Conservation (phyloP, 495 filamentous ascomycete genomes). For the Aspergillus ostianus region DNA sequence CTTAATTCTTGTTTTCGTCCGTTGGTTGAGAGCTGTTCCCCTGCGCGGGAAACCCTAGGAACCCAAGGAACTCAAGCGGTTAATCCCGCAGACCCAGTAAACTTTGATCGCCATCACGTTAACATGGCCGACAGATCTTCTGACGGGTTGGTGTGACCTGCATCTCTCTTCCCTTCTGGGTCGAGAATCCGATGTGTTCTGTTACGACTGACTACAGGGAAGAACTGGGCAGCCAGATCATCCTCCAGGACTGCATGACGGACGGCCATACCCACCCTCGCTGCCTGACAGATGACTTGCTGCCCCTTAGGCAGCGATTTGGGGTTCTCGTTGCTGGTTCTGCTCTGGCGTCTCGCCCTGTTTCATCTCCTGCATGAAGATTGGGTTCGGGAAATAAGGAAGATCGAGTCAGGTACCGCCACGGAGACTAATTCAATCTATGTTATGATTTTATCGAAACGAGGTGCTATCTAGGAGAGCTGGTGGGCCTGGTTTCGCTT, state of each 20-base stretch:
- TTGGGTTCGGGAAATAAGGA: not conserved
- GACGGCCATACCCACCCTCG: not conserved
- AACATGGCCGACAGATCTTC: not conserved
- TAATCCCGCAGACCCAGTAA: slow-evolving; percentile 14
- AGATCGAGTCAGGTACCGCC: not conserved
- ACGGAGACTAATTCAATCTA: not conserved
- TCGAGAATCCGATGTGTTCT: not conserved
- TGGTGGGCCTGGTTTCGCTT: not conserved
- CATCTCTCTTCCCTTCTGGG: not conserved
- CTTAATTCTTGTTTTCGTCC: not conserved
- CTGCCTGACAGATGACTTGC: not conserved
- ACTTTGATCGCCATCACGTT: not conserved
- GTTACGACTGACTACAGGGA: too few relatives aligned
- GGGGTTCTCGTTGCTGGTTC: too few relatives aligned
- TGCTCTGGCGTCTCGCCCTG: not conserved
- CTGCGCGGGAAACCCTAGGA: not conserved
- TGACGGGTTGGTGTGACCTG: not conserved
- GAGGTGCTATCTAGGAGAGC: not conserved
- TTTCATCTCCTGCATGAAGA: not conserved
- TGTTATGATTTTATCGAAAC: too few relatives aligned
- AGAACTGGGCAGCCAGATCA: not conserved
- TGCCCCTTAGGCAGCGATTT: not conserved
- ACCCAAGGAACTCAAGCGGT: slow-evolving; percentile 2
- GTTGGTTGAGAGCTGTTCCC: not conserved
- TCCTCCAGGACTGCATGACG: not conserved